These are phyloP conservation scores for Terfezia boudieri DNA, from an alignment of 495 filamentous ascomycete genomes.

Conservation along the genomic window DNA sequence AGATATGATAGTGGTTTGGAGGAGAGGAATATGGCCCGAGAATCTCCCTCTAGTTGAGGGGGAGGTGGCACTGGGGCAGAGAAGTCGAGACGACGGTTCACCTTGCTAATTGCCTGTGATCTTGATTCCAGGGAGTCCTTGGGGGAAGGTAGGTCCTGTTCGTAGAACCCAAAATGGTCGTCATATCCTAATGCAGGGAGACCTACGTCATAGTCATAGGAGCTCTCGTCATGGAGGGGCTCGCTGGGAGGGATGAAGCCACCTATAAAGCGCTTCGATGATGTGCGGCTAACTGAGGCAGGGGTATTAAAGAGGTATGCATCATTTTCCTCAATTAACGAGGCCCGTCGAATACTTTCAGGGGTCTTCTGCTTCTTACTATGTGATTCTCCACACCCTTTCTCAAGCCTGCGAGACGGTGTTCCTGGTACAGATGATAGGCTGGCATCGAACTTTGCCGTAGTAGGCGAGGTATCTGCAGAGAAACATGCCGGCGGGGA, in stretches of 20 bases:
- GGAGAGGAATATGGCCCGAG: neutral
- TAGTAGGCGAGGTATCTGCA: neutral
- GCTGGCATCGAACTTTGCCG: neutral
- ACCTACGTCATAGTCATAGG: neutral
- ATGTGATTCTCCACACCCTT: neutral
- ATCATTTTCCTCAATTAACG: neutral
- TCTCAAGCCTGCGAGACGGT: neutral
- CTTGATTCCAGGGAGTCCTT: neutral
- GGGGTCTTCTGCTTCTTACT: neutral
- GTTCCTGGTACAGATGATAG: neutral
- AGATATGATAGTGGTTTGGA: neutral
- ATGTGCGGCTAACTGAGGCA: no score
- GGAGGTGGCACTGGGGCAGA: neutral
- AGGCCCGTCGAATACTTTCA: neutral
- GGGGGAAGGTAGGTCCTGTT: neutral
- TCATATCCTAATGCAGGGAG: neutral
- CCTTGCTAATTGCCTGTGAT: neutral
- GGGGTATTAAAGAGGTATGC: neutral
- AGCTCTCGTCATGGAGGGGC: neutral
- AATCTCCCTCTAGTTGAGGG: neutral
- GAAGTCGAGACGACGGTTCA: neutral
- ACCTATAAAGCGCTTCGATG: no score
- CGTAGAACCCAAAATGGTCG: neutral
- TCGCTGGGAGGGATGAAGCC: no score
- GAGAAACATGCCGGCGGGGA: neutral